These are phyloP conservation scores for Moesziomyces parantarcticus DNA, from an alignment of 1,284 basidiomycete genomes.

Conservation along the genomic window DNA sequence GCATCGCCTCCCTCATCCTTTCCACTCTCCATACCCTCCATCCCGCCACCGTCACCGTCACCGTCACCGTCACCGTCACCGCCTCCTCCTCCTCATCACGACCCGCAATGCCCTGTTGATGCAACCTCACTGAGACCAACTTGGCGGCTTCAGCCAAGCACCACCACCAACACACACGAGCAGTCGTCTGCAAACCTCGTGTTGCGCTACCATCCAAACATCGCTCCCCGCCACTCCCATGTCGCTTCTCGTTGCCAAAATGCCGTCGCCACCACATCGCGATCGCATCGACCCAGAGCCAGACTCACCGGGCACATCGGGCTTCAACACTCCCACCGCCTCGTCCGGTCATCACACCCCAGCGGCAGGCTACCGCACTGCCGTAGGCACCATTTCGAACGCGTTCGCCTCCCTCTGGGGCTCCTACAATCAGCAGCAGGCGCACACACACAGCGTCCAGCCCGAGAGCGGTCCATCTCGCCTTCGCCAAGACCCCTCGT, in stretches of 20 bases:
- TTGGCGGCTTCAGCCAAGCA: not conserved
- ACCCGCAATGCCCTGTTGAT: too few relatives aligned
- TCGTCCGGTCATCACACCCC: slow-evolving; percentile 33
- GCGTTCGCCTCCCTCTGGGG: slow-evolving; percentile 49
- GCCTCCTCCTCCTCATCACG: not conserved
- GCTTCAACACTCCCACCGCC: slow-evolving; percentile 27
- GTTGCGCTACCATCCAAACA: too few relatives aligned
- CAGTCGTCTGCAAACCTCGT: too few relatives aligned
- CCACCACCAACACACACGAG: not conserved
- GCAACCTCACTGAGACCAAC: not conserved
- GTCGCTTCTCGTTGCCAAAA: slow-evolving; percentile 25
- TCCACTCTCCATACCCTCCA: not conserved
- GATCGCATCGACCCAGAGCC: slow-evolving; percentile 18
- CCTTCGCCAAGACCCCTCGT: slow-evolving; percentile 10
- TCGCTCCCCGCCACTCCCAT: slow-evolving; percentile 3
- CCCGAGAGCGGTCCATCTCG: slow-evolving; percentile 29
- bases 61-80: too few relatives aligned
- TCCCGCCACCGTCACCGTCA: too few relatives aligned
- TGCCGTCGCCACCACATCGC: slow-evolving; percentile 20
- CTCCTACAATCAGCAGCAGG: slow-evolving; percentile 31
- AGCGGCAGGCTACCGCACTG: slow-evolving; percentile 35
- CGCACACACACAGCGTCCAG: slow-evolving; percentile 14
- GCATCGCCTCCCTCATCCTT: too few relatives aligned
- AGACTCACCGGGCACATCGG: slow-evolving; percentile 20
- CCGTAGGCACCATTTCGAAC: slow-evolving; percentile 34